Evolutionary conservation across 2,329 filamentous ascomycete genomes (phyloP), one percentile per base, ranked within the genome.

Genomic region (Trichoderma semiorbis): DNA sequence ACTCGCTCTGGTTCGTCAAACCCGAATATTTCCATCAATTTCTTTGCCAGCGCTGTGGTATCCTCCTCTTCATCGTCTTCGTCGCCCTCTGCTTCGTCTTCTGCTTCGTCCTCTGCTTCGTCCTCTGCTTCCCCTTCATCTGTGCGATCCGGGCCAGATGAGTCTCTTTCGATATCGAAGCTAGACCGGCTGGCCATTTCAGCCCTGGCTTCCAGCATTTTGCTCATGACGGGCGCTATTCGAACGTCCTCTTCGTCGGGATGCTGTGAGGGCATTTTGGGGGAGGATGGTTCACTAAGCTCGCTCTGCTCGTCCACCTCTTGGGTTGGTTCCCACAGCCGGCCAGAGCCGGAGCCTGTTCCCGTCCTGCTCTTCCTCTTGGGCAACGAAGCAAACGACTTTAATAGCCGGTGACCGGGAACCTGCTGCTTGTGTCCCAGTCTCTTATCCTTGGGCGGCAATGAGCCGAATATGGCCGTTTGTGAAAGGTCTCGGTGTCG

Each of bases 1-100:
- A 98, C 93, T 73, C 94, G 91, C 79, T 99, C 96, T 0, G 92
- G 87, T 47, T 89, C 85, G 32, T 94, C 90, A 75, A 98, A 96
- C 64, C 91, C 88, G 78, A 97, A 97, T 74, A 97, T 97, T 73
- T 96, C 90, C 85, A 91, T 94, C 47, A 97, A 81, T 71, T 91
- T 88, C 71, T 86, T 88, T 1, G 92, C 91, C 66, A 97, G 86
- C 18, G 87, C 87, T 6, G 87, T 88, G 7, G 88, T 83, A 1
- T 84, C 82, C 7, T 83, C 82, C 6, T 83, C 82, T 18, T 53
- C 53, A 32, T 84, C 82, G 5, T 83, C 82, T 6, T 83, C 82
- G 7, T 53, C 21, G 7, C 18, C 55, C 18, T 34, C 28, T 36
- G 18, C 39, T 36, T 69, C 82, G 7, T 83, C 57, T 8, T 61